Evolutionary conservation across 148 eudicot species (phyloP).

Genomic region (Amaranthus cruentus): DNA sequence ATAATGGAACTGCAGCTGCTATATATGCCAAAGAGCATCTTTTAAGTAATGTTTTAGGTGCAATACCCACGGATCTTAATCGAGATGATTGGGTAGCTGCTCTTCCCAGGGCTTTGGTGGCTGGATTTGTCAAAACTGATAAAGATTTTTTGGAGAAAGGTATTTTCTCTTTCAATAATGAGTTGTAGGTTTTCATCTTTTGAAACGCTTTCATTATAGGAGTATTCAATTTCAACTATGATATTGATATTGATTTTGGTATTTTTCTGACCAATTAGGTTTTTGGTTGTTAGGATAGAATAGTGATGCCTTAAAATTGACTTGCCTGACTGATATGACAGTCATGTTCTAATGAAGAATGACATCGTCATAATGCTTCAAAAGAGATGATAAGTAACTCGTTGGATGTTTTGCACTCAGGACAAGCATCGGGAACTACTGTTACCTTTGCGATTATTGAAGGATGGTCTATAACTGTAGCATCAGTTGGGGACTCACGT

Average conservation of each 20-base stretch:
- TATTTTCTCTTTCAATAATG: slow-evolving; percentile 15
- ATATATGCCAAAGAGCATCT: slow-evolving; percentile 80
- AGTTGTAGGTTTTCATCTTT: background rate
- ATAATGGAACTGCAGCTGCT: slow-evolving; percentile 94
- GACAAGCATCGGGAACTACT: slow-evolving; percentile 86
- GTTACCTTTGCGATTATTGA: slow-evolving; percentile 91
- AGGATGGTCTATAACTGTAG: slow-evolving; percentile 88
- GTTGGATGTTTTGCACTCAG: slow-evolving; percentile 42
- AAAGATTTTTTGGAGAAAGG: slow-evolving; percentile 85
- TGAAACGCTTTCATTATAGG: background rate
- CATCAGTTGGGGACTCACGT: slow-evolving; percentile 96
- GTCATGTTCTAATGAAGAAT: background rate
- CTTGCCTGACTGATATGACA: slow-evolving; percentile 5
- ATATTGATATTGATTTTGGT: background rate
- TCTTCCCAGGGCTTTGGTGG: slow-evolving; percentile 88
- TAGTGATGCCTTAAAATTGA: background rate
- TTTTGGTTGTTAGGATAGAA: slow-evolving; percentile 1
- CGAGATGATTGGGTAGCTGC: slow-evolving; percentile 87
- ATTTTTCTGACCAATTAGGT: background rate
- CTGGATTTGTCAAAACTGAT: slow-evolving; percentile 95
- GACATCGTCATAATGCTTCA: background rate
- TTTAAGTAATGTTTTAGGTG: slow-evolving; percentile 62
- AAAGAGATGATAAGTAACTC: background rate
- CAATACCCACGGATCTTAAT: slow-evolving; percentile 76
- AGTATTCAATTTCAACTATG: background rate